Evolutionary conservation across 768 basidiomycete genomes (phyloP), one percentile per base, ranked within the genome.

Genomic region (Chalciporus sphaerocephalus): DNA sequence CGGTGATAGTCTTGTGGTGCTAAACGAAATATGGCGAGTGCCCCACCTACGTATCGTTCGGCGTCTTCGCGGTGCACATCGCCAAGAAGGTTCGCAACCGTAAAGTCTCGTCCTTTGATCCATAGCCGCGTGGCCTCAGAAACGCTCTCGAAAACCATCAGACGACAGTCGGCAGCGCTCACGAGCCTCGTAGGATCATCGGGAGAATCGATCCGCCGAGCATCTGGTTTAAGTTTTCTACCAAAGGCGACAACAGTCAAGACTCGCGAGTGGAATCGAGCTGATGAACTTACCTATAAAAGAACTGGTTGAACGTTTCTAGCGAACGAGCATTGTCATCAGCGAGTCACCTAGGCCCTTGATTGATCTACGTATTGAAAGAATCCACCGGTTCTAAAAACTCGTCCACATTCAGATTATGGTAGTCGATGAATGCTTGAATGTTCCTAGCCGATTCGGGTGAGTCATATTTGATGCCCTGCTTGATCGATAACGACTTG

Each of bases 31-130:
- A 96, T 96, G 8, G 77, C 89, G 40, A 99, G 58, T 1, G 87
- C 83, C 5, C 96, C 95, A 8, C 88, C 89, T 2, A 70, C 67
- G 58, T 87, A 98, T 30, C 76, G 74, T 5, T 83, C 80, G 1
- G 77, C 81, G 39, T 89, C 78, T 17, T 75, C 70, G 52, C 79
- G 79, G 64, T 93, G 92, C 10, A 66, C 69, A 3, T 89, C 85
- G 0, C 94, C 94, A 0, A 98, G 76, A 25, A 99, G 73, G 2
- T 83, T 76, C 5, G 69, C 75, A 3, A 97, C 75, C 2, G 83
- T 85, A 61, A 99, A 98, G 55, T 96, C 93, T 34, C 92, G 82
- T 3, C 95, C 95, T 60, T 98, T 97, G 69, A 98, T 95, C 95
- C 95, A 99, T 0, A 99, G 69, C 18, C 75, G 73, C 2, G 92